phyloP scores from a whole-genome alignment of 352 stramenopile species.

The Aphanomyces cochlioides region DNA sequence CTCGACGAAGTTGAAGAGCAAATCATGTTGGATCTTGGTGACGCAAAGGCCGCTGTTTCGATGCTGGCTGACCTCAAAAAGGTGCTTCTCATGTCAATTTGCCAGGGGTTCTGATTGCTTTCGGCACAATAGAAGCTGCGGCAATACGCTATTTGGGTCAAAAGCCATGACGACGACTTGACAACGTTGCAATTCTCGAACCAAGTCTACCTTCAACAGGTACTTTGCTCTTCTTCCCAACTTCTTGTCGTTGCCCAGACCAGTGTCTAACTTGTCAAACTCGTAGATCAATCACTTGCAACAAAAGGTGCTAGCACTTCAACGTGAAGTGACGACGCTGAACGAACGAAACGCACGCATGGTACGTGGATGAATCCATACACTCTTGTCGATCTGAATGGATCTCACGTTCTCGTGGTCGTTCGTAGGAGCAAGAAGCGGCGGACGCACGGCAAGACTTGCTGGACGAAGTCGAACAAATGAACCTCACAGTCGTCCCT shows the following conservation, averaged over 20 bases:
- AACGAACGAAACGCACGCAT: background rate
- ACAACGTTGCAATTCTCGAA: conserved; percentile 16
- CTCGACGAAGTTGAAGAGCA: conserved; percentile 14
- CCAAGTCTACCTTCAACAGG: conserved; percentile 26
- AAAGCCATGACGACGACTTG: conserved; percentile 13
- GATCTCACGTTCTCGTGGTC: background rate
- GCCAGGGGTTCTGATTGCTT: too few relatives aligned
- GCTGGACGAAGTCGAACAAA: conserved; percentile 18
- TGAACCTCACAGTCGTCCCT: conserved; percentile 2
- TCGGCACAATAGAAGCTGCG: background rate
- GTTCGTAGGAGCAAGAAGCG: background rate
- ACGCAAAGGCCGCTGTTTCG: too few relatives aligned
- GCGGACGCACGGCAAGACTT: conserved; percentile 4
- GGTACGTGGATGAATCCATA: background rate
- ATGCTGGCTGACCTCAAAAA: background rate
- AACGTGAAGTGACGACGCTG: background rate
- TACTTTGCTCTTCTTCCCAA: background rate
- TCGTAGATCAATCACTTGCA: conserved; percentile 27
- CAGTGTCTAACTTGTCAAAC: background rate
- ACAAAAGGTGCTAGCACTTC: conserved; percentile 11
- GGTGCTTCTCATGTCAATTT: background rate
- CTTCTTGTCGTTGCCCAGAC: background rate
- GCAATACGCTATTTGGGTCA: conserved; percentile 1
- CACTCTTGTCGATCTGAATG: too few relatives aligned
- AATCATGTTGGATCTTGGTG: background rate